Base-by-base conservation (phyloP, 345 rosid species). In the Populus pruinosa region DNA sequence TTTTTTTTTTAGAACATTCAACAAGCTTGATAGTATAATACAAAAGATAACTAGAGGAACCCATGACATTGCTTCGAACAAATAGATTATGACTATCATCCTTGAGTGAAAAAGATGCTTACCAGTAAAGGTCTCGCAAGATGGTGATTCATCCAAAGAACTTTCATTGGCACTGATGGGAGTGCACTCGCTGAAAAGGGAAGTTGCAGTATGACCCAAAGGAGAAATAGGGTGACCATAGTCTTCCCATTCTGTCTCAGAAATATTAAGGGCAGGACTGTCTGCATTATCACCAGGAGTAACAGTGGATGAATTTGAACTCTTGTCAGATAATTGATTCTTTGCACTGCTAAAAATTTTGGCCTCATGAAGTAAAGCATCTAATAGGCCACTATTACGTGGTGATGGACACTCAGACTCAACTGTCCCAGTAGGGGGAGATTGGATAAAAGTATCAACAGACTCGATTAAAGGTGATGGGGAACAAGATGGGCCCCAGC, bases 321-420 rank as follows among this genome's bases (percentile, higher is more conserved):
- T 81, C 88, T 90, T 92, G 71, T 88, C 90, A 62, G 93, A 85
- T 33, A 89, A 87, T 74, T 76, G 87, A 82, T 92, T 90, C 85
- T 91, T 96, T 20, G 85, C 88, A 74, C 85, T 81, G 89, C 88
- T 84, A 76, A 89, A 78, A 71, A 87, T 84, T 84, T 90, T 94
- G 70, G 99, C 91, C 85, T 90, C 92, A 5, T 90, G 86, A 81
- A 94, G 89, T 84, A 96, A 82, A 86, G 97, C 91, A 89, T 96
- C 98, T 82, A 96, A 90, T 68, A 96, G 89, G 71, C 98, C 99
- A 71, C 97, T 92, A 76, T 96, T 91, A 41, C 78, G 84, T 16
- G 92, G 92, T 50, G 97, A 90, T 80, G 82, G 84, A 85, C 87
- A 86, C 66, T 81, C 82, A 29, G 92, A 81, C 66, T 88, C 92